Evolutionary conservation across 1,284 basidiomycete genomes (phyloP), one percentile per base, ranked within the genome.

Genomic region (Waitea zeae): DNA sequence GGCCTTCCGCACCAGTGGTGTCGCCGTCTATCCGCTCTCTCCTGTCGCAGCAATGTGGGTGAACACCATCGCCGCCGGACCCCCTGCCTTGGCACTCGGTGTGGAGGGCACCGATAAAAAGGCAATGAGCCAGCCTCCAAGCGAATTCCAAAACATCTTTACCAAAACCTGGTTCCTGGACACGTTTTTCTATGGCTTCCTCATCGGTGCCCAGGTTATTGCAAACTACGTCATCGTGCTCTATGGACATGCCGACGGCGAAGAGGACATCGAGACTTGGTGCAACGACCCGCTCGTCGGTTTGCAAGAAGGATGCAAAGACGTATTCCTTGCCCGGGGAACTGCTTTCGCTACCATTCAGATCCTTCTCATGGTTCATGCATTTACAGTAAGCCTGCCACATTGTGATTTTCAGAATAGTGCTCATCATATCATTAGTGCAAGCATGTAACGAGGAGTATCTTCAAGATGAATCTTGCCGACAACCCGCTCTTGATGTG

Each of bases 181-280:
- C 45, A 62, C 70, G 37, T 38, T 70, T 31, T 63, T 68, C 24
- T 81, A 80, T 51, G 77, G 77, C 2, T 44, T 75, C 34, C 49
- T 71, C 37, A 77, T 79, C 57, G 71, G 70, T 3, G 62, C 57
- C 0, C 58, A 67, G 15, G 63, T 59, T 35, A 51, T 78, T 20
- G 48, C 57, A 40, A 64, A 57, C 48, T 70, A 70, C 45, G 58
- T 64, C 22, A 60, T 71, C 34, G 63, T 74, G 38, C 54, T 71
- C 15, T 74, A 62, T 44, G 68, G 69, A 9, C 55, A 55, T 38
- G 56, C 56, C 13, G 47, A 59, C 30, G 70, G 65, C 6, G 47
- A 65, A n/a, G n/a, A n/a, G n/a, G n/a, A n/a, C 31, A 55, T 74
- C 12, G 65, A 64, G 9, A 33, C 41, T 1, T 50, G 57, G 14